Evolutionary conservation across 1,139 yeast species (phyloP).

Genomic region (Yarrowia galli): DNA sequence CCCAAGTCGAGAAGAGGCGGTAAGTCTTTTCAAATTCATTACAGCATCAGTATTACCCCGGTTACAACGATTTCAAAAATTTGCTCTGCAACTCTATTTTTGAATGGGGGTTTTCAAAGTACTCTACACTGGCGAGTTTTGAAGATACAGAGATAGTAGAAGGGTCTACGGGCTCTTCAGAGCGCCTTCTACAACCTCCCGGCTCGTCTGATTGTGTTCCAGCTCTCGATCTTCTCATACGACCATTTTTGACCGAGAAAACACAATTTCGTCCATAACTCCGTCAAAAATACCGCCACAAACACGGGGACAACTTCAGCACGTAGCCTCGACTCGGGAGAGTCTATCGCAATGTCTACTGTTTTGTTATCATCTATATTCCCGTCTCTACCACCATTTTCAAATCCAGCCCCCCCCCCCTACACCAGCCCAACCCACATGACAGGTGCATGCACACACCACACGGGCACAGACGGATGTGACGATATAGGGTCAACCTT

Average conservation of each 20-base stretch:
- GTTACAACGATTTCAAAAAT: too few relatives aligned
- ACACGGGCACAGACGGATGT: constrained; percentile 37
- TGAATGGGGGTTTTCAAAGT: neutral
- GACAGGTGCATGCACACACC: constrained; percentile 36
- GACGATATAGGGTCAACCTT: constrained; percentile 35
- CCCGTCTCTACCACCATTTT: too few relatives aligned
- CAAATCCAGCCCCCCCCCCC: neutral
- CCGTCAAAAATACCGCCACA: neutral
- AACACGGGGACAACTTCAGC: neutral
- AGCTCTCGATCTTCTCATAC: neutral
- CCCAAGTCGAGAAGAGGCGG: too few relatives aligned
- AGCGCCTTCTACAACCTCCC: too few relatives aligned
- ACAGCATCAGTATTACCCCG: too few relatives aligned
- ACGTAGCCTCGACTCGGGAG: neutral
- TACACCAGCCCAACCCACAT: constrained; percentile 30
- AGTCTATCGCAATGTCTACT: neutral
- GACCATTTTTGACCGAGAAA: neutral
- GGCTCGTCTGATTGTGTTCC: too few relatives aligned
- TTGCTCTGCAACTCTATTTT: constrained; percentile 10
- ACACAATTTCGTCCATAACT: neutral
- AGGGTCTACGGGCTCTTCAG: neutral
- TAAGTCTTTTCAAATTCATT: neutral
- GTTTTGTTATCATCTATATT: neutral
- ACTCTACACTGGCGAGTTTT: neutral
- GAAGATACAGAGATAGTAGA: neutral